Percentiles rank a stretch among this genome's conserved stretches.
Conservation (phyloP, 495 filamentous ascomycete species). For the Aspergillus panamensis region DNA sequence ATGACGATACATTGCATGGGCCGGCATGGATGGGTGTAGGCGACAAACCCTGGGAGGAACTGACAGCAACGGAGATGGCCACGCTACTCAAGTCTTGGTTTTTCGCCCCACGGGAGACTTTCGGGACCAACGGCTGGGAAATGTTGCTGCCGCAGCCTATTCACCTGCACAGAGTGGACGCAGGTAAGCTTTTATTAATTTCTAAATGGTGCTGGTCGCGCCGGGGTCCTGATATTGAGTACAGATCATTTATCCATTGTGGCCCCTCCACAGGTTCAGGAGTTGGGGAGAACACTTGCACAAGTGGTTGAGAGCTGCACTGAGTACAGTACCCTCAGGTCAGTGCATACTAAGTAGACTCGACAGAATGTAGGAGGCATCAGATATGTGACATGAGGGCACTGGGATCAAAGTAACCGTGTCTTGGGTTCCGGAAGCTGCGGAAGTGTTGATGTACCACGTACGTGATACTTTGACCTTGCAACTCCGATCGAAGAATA, state of each 20-base stretch:
- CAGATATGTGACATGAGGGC: too few relatives aligned
- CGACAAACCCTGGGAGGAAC: constrained; percentile 2
- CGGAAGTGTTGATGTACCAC: too few relatives aligned
- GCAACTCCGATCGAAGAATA: too few relatives aligned
- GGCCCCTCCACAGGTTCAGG: not conserved
- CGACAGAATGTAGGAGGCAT: too few relatives aligned
- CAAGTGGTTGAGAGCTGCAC: not conserved
- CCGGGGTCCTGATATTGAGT: not conserved
- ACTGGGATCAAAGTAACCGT: too few relatives aligned
- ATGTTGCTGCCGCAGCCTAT: not conserved
- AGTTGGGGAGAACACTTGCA: not conserved
- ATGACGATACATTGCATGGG: not conserved
- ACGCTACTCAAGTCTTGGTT: constrained; percentile 8
- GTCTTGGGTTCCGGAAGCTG: too few relatives aligned
- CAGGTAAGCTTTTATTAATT: not conserved
- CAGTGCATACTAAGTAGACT: not conserved
- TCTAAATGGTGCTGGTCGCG: not conserved
- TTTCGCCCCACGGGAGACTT: not conserved
- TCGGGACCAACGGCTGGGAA: constrained; percentile 11
- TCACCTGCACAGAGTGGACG: not conserved
- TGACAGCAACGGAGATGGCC: not conserved
- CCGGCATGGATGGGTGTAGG: not conserved
- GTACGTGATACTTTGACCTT: too few relatives aligned
- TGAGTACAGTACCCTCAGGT: not conserved
- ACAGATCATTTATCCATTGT: not conserved